phyloP scores from a whole-genome alignment of 225 moss, liverwort and hornwort genomes.

The Thuidium tamariscinum region DNA sequence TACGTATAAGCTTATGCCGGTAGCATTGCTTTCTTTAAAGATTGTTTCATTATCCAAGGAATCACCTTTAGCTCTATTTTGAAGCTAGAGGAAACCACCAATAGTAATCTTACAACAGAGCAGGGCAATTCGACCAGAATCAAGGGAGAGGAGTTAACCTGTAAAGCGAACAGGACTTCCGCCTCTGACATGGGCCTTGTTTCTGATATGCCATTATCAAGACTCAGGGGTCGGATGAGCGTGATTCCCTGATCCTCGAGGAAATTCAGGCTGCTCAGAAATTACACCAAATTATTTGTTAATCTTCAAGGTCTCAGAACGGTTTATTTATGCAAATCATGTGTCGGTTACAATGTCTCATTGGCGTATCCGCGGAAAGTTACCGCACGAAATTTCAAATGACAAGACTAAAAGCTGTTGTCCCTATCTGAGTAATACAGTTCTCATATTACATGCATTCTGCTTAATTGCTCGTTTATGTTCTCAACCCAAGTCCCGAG shows the following conservation, averaged over 20 bases:
- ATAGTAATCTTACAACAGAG: neutral
- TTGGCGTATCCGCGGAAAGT: neutral
- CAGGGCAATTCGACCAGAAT: neutral
- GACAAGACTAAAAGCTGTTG: neutral
- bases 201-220: constrained; percentile 49
- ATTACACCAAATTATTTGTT: neutral
- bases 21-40: neutral
- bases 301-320: neutral
- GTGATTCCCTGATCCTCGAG: constrained; percentile 81
- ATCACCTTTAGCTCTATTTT: neutral
- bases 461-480: neutral
- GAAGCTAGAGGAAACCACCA: neutral
- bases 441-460: neutral
- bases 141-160: constrained; percentile 27
- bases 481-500: neutral
- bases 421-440: neutral
- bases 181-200: constrained; percentile 78
- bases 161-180: constrained; percentile 77
- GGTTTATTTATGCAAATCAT: neutral
- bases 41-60: neutral
- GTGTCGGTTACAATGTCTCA: neutral
- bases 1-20: neutral
- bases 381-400: neutral
- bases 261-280: constrained; percentile 64
- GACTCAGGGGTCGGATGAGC: constrained; percentile 52